A percentile compares a stretch with the other conserved stretches of the same genome.
Conservation (phyloP, 345 rosid genomes). For the Citrus hindsii region DNA sequence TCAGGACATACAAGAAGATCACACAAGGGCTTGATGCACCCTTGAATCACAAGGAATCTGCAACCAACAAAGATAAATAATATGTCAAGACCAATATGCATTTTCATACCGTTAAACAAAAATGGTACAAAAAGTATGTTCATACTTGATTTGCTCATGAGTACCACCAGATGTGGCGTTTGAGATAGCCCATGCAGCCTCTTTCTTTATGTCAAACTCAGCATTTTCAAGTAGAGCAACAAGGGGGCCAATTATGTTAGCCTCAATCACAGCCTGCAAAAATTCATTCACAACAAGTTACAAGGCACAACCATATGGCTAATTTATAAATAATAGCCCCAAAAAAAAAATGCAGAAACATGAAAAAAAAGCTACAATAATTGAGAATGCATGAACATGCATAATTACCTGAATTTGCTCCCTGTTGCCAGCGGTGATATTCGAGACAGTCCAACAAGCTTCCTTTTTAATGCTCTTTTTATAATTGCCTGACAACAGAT, state of each 20-base stretch:
- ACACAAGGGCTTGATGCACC: conserved; percentile 54
- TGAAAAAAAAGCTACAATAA: neutral
- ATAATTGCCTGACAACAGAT: conserved; percentile 48
- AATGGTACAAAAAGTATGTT: neutral
- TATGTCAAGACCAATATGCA: neutral
- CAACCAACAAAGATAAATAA: neutral
- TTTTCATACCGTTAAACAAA: neutral
- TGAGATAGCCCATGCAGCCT: conserved; percentile 69
- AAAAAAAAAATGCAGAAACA: neutral
- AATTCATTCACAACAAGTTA: neutral
- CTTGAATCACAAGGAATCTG: conserved; percentile 46
- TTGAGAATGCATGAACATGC: neutral
- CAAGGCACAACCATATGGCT: neutral
- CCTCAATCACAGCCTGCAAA: conserved; percentile 49
- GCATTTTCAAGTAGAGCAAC: conserved; percentile 52
- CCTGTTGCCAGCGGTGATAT: conserved; percentile 81
- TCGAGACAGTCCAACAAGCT: conserved; percentile 93
- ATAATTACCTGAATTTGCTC: conserved; percentile 60
- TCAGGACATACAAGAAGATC: conserved; percentile 60
- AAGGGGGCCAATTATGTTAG: conserved; percentile 40
- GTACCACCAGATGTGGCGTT: conserved; percentile 63
- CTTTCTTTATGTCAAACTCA: conserved; percentile 63
- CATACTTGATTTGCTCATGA: conserved; percentile 57
- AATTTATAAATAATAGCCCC: neutral
- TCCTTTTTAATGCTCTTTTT: conserved; percentile 89